A percentile compares a stretch with the other conserved stretches of the same genome.
Evolutionary conservation across 257 asterid genomes (phyloP).

Genomic region (Solanum rostratum): DNA sequence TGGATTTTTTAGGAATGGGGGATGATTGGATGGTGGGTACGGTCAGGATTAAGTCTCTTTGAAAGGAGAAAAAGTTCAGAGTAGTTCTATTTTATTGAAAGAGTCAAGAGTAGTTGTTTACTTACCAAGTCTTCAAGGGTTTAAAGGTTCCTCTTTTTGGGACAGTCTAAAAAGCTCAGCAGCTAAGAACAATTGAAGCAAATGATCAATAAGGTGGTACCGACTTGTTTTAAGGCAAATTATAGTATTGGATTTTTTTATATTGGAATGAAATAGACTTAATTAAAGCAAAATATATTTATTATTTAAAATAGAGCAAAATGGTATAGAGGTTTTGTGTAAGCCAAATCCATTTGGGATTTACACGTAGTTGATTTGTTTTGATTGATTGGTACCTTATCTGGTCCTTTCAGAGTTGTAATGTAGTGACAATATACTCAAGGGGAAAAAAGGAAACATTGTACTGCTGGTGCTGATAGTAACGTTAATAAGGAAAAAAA

Average conservation of each 20-base stretch:
- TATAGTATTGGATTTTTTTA: too few species aligned
- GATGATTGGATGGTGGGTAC: neutral
- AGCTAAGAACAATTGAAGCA: too few species aligned
- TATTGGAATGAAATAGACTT: neutral
- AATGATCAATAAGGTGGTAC: too few species aligned
- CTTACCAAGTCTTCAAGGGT: neutral
- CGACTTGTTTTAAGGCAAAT: too few species aligned
- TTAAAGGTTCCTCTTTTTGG: neutral
- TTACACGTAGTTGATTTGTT: neutral
- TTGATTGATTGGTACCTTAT: neutral
- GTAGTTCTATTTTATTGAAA: too few species aligned
- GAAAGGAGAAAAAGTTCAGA: too few species aligned
- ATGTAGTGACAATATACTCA: neutral
- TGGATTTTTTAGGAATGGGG: neutral
- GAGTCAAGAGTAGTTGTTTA: too few species aligned
- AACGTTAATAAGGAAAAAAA: too few species aligned
- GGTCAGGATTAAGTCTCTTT: too few species aligned
- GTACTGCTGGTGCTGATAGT: neutral
- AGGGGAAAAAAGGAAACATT: neutral
- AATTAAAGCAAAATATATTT: neutral
- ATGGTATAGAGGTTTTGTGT: neutral
- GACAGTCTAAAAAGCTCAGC: neutral
- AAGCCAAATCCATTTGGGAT: neutral
- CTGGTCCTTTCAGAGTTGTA: neutral
- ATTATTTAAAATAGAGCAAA: neutral